phyloP scores from a whole-genome alignment of 768 basidiomycete genomes.

The Russula dissimulans region DNA sequence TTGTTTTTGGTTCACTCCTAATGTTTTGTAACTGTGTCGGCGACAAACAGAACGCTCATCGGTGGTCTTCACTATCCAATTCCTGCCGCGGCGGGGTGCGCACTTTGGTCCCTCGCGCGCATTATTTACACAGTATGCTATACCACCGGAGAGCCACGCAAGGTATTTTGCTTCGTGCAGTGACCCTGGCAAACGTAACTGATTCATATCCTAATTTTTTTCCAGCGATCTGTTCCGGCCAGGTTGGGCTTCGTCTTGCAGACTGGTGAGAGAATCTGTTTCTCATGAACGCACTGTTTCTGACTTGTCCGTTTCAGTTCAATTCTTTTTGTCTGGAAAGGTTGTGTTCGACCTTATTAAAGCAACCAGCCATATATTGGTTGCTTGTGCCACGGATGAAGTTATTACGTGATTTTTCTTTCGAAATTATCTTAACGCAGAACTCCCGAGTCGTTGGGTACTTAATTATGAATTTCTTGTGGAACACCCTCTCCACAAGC shows the following conservation, averaged over 20 bases:
- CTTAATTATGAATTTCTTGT: no score
- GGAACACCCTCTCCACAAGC: no score
- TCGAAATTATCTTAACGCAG: no score
- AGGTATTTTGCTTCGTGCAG: constrained; percentile 24
- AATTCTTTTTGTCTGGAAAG: not conserved
- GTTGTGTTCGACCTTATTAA: constrained; percentile 4
- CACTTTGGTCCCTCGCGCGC: constrained; percentile 32
- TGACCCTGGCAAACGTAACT: not conserved
- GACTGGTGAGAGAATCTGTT: not conserved
- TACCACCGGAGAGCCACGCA: constrained; percentile 33
- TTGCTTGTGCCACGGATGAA: not conserved
- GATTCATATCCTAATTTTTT: not conserved
- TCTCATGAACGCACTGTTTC: not conserved
- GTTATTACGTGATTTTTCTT: no score
- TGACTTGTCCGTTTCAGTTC: constrained; percentile 2
- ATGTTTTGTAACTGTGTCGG: not conserved
- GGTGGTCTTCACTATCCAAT: constrained; percentile 34
- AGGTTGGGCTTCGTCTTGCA: not conserved
- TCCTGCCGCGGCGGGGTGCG: constrained; percentile 34
- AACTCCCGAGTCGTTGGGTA: no score
- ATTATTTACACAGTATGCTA: constrained; percentile 41
- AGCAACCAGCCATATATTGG: not conserved
- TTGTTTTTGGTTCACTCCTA: not conserved
- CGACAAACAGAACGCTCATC: constrained; percentile 30
- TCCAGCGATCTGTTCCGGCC: not conserved